Conservation (phyloP, 2,329 filamentous ascomycete genomes). For the Dactylellina parvicollis region DNA sequence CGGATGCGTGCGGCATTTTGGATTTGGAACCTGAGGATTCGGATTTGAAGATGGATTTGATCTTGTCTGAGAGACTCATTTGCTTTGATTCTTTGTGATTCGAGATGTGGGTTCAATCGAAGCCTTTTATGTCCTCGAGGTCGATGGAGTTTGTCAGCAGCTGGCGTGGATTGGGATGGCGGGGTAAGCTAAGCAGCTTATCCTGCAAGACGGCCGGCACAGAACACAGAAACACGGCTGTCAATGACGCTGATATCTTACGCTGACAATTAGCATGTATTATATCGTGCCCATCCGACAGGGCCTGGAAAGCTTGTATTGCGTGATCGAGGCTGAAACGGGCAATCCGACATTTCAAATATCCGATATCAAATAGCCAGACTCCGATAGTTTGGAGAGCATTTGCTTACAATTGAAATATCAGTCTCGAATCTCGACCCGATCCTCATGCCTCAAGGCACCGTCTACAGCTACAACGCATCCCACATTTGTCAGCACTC, state of each 20-base stretch:
- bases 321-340: constrained; percentile 21
- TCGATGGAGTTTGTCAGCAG: constrained; percentile 36
- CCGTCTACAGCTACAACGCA: too few species aligned
- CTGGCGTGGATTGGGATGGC: constrained; percentile 31
- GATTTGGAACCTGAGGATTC: constrained; percentile 45
- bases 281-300: constrained; percentile 5
- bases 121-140: constrained; percentile 4
- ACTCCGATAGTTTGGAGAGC: not conserved
- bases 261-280: constrained; percentile 24
- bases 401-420: too few species aligned
- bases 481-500: too few species aligned
- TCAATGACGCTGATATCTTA: constrained; percentile 36
- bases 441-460: too few species aligned
- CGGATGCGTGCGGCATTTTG: constrained; percentile 60
- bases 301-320: not conserved
- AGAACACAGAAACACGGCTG: constrained; percentile 6
- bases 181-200: constrained; percentile 53
- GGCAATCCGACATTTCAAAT: constrained; percentile 6
- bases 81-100: constrained; percentile 1
- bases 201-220: constrained; percentile 26
- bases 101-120: not conserved
- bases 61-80: constrained; percentile 37
- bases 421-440: too few species aligned
- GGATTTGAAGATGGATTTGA: constrained; percentile 47
- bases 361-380: not conserved